A percentile compares a stretch with the other conserved stretches of the same genome.
Conservation (phyloP, 2,329 filamentous ascomycete species). For the Fusarium proliferatum region DNA sequence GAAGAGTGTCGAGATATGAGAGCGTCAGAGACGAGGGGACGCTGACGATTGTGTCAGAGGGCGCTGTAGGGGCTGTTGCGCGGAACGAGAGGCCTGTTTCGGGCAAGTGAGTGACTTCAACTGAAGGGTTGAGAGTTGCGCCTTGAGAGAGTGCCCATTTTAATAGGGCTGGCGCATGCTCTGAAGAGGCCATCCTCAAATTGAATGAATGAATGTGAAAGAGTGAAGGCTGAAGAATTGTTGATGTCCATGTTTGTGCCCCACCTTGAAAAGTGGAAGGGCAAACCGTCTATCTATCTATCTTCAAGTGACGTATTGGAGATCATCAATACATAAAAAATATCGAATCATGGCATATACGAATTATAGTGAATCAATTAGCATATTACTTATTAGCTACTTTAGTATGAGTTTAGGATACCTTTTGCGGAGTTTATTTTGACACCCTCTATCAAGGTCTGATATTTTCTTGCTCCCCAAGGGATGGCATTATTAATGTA, state of each 20-base stretch:
- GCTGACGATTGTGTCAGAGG: slow-evolving; percentile 60
- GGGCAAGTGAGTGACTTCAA: slow-evolving; percentile 65
- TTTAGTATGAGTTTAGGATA: not conserved
- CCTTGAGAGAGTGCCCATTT: slow-evolving; percentile 61
- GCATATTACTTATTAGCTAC: not conserved
- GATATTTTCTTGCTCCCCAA: not conserved
- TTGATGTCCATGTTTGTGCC: slow-evolving; percentile 15
- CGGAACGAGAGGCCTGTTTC: slow-evolving; percentile 66
- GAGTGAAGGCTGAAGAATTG: not conserved
- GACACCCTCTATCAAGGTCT: not conserved
- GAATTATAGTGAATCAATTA: not conserved
- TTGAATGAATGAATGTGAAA: not conserved
- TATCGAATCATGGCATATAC: not conserved
- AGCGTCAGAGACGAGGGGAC: slow-evolving; percentile 65
- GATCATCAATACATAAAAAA: not conserved
- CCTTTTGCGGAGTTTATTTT: not conserved
- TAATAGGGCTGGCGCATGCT: slow-evolving; percentile 52
- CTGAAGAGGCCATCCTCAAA: slow-evolving; percentile 23
- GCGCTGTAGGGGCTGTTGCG: slow-evolving; percentile 53
- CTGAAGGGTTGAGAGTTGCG: slow-evolving; percentile 60
- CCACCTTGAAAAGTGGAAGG: slow-evolving; percentile 37
- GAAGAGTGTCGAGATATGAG: slow-evolving; percentile 68
- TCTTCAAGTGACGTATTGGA: slow-evolving; percentile 16
- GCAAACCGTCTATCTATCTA: slow-evolving; percentile 10
- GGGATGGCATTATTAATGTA: not conserved